Evolutionary conservation across 169 alveolate species (phyloP).

Genomic region (Plasmodium sp.): DNA sequence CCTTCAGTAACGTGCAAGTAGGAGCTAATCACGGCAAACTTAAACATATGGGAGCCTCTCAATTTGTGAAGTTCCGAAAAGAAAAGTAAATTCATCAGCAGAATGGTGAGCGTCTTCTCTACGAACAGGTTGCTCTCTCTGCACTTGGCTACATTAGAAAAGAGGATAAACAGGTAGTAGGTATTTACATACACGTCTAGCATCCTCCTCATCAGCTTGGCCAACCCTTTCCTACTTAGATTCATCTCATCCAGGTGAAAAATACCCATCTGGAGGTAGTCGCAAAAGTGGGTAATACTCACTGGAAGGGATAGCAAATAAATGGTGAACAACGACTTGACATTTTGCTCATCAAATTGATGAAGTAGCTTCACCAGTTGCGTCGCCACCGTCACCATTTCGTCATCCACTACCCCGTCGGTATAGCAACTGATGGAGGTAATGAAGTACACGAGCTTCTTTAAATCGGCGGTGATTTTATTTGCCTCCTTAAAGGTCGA

Average conservation of each 20-base stretch:
- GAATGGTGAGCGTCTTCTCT: neutral
- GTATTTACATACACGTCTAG: conserved; percentile 44
- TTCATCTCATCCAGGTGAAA: neutral
- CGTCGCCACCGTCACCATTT: neutral
- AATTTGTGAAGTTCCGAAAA: neutral
- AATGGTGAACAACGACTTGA: neutral
- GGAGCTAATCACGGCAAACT: neutral
- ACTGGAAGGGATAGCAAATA: conserved; percentile 9
- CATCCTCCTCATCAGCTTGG: neutral
- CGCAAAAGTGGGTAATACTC: neutral
- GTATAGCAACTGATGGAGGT: conserved; percentile 6
- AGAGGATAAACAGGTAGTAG: conserved; percentile 29
- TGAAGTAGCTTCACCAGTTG: neutral
- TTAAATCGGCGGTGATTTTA: neutral
- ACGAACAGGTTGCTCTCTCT: neutral
- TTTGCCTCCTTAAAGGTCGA: neutral
- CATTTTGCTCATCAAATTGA: neutral
- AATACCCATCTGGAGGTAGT: neutral
- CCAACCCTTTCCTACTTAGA: neutral
- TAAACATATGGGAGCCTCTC: neutral
- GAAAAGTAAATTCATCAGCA: conserved; percentile 8
- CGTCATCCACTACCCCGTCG: neutral
- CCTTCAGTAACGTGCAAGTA: conserved; percentile 6
- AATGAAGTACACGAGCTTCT: conserved; percentile 21
- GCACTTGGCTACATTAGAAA: conserved; percentile 29